These are phyloP conservation scores for Stylonectria norvegica DNA, from an alignment of 2,329 filamentous ascomycete genomes.

Conservation along the genomic window DNA sequence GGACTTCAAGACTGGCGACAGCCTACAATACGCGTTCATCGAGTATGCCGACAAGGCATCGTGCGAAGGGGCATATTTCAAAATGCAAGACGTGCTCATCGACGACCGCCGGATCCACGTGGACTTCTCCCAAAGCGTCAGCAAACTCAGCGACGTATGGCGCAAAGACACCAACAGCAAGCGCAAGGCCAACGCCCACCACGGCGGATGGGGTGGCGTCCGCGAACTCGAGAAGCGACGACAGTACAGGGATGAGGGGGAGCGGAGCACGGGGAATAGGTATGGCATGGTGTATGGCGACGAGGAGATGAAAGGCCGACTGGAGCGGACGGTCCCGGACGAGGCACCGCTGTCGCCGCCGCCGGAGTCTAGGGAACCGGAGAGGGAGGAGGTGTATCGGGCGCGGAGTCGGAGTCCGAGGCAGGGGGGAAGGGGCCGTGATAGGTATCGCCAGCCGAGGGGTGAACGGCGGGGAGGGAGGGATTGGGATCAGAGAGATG, in stretches of 20 bases:
- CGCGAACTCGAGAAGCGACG: slow-evolving; percentile 82
- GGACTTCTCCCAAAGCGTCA: slow-evolving; percentile 94
- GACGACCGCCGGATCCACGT: slow-evolving; percentile 98
- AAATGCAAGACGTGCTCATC: slow-evolving; percentile 97
- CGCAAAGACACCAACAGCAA: slow-evolving; percentile 80
- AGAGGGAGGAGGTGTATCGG: slow-evolving; percentile 29
- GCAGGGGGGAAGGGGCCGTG: slow-evolving; percentile 15
- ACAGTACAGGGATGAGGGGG: slow-evolving; percentile 75
- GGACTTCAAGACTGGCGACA: slow-evolving; percentile 90
- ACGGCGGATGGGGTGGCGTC: slow-evolving; percentile 88
- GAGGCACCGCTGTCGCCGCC: slow-evolving; percentile 17
- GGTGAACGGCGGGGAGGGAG: slow-evolving; percentile 28
- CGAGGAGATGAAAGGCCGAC: slow-evolving; percentile 58
- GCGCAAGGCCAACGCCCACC: slow-evolving; percentile 53
- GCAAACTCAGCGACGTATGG: slow-evolving; percentile 86
- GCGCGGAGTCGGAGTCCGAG: slow-evolving; percentile 25
- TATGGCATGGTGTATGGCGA: slow-evolving; percentile 84
- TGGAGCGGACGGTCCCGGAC: slow-evolving; percentile 37
- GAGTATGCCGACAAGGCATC: slow-evolving; percentile 91
- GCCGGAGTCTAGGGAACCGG: slow-evolving; percentile 3
- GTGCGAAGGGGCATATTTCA: slow-evolving; percentile 94
- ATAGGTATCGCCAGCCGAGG: slow-evolving; percentile 23
- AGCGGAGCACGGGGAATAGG: slow-evolving; percentile 41
- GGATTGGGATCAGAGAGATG: slow-evolving; percentile 23
- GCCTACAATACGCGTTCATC: slow-evolving; percentile 95